Base-by-base conservation (phyloP, 805 yeast species). In the Tetrapisispora arboricola region DNA sequence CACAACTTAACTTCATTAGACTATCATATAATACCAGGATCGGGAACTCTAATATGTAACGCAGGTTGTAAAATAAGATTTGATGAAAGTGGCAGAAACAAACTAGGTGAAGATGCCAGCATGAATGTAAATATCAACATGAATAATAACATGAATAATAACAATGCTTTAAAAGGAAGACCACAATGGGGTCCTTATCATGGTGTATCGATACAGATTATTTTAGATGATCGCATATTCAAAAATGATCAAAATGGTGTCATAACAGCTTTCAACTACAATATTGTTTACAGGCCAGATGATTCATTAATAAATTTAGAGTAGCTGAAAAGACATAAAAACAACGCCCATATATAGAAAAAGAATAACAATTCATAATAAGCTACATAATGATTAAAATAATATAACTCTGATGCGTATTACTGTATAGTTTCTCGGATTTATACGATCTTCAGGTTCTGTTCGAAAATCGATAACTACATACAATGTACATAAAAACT, bases 81-180 rank as follows among this genome's bases (percentile, higher is more conserved):
- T 50, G 92, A 84, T 58, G 92, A 84, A 52, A 72, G 80, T 40
- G 92, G 92, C 0, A 71, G 66, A 44, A 79, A 77, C 44, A 72
- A 78, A 53, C 51, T 73, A 21, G 87, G 87, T 2, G 82, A 78
- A 41, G 68, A 75, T 17, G 73, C 86, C 0, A 78, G 78, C 35
- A 57, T 79, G 15, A 47, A 40, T 24, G 34, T 30, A 6, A 47
- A 39, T n/a, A 44, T n/a, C n/a, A n/a, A n/a, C n/a, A n/a, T n/a
- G n/a, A n/a, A 29, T 9, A 32, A 20, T 40, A 46, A 38, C 41
- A 44, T 19, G 21, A 45, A 41, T 30, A 39, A 27, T 3, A 44
- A 43, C 39, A 38, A 41, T 38, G 38, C 42, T n/a, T 49, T 54
- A 27, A 54, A 58, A 5, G 50, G 55, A n/a, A 68, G 82, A 54